Conservation (phyloP, 2,329 filamentous ascomycete genomes). For the Sporothrix luriei region DNA sequence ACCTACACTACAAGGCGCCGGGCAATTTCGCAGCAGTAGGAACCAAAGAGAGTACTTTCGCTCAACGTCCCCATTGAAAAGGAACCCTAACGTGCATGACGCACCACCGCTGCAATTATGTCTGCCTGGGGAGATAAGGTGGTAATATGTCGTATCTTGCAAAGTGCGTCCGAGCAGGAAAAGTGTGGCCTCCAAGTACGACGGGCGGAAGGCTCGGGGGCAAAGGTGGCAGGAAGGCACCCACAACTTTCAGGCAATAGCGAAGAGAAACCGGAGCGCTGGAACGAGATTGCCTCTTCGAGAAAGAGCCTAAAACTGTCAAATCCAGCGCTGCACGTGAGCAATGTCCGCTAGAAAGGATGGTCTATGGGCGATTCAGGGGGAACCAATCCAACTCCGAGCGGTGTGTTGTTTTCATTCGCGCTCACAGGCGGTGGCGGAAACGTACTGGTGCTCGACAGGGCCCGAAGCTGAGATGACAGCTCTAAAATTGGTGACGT, state of each 20-base stretch:
- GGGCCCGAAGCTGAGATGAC: background rate
- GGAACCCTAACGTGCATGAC: slow-evolving; percentile 21
- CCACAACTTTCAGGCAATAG: slow-evolving; percentile 25
- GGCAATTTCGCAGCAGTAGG: background rate
- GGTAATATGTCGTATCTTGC: no score
- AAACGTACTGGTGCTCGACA: background rate
- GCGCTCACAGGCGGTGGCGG: background rate
- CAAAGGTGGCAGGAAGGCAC: slow-evolving; percentile 24
- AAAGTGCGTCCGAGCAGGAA: background rate
- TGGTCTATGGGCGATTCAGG: slow-evolving; percentile 9
- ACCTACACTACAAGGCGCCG: background rate
- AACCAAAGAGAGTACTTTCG: slow-evolving; percentile 10
- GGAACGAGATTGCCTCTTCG: slow-evolving; percentile 12
- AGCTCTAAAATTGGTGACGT: background rate
- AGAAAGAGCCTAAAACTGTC: background rate
- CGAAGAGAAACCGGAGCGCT: slow-evolving; percentile 32
- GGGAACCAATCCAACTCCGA: slow-evolving; percentile 8
- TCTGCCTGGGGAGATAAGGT: slow-evolving; percentile 28
- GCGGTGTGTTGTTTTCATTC: slow-evolving; percentile 19
- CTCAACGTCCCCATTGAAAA: background rate
- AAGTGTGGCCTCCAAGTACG: slow-evolving; percentile 10
- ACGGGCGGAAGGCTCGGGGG: slow-evolving; percentile 34
- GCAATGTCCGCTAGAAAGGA: slow-evolving; percentile 7
- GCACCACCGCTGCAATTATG: slow-evolving; percentile 21
- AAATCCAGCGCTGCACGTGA: slow-evolving; percentile 24